phyloP scores from a whole-genome alignment of 2,329 filamentous ascomycete genomes.

The Exserohilum turcica region DNA sequence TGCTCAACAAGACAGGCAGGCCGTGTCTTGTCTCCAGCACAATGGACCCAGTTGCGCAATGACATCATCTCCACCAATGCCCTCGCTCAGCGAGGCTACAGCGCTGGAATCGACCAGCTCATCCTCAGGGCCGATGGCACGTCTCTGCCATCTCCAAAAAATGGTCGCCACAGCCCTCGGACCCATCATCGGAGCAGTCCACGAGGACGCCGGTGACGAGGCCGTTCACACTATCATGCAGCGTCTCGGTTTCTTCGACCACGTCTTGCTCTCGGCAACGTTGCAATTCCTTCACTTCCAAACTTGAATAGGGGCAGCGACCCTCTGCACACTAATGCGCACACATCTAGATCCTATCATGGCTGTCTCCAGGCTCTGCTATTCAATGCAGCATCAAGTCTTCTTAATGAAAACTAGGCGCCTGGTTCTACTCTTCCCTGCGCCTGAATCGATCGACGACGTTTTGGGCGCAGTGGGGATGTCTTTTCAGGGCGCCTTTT shows the following conservation, averaged over 20 bases:
- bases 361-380: background rate
- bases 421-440: background rate
- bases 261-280: slow-evolving; percentile 9
- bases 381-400: background rate
- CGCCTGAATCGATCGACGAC: background rate
- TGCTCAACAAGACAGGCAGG: slow-evolving; percentile 1
- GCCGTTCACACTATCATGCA: slow-evolving; percentile 12
- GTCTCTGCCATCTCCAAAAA: slow-evolving; percentile 4
- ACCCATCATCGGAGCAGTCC: slow-evolving; percentile 45
- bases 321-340: slow-evolving; percentile 3
- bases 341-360: slow-evolving; percentile 4
- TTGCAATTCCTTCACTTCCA: background rate
- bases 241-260: slow-evolving; percentile 10
- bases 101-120: slow-evolving; percentile 3
- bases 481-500: background rate
- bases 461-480: slow-evolving; percentile 1
- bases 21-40: background rate
- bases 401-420: background rate
- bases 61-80: slow-evolving; percentile 1
- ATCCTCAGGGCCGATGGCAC: slow-evolving; percentile 6
- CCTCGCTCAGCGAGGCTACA: slow-evolving; percentile 1
- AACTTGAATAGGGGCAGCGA: background rate
- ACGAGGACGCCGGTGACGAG: slow-evolving; percentile 30
- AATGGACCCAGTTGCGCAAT: slow-evolving; percentile 14
- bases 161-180: slow-evolving; percentile 41